These are phyloP conservation scores for Debaryomyces tyrocola DNA, from an alignment of 805 yeast genomes.

Conservation along the genomic window DNA sequence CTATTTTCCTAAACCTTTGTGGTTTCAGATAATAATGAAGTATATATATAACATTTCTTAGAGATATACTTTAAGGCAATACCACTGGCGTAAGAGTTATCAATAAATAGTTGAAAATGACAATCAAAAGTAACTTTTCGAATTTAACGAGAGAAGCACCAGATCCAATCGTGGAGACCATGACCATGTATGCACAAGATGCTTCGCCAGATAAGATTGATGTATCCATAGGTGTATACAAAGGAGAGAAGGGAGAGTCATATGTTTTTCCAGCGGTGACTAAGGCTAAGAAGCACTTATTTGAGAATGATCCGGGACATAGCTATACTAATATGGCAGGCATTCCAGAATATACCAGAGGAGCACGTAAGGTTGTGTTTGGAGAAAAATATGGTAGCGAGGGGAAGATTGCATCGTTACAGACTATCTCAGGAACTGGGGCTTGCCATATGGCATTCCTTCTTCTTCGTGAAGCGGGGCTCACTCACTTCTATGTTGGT, in stretches of 20 bases:
- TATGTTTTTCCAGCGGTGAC: conserved; percentile 39
- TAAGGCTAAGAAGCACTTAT: conserved; percentile 33
- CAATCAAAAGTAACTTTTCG: conserved; percentile 17
- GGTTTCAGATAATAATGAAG: too few relatives aligned
- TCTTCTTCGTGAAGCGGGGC: conserved; percentile 25
- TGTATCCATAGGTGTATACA: conserved; percentile 47
- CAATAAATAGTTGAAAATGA: conserved; percentile 9
- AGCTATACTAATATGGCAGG: conserved; percentile 45
- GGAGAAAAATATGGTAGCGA: conserved; percentile 25
- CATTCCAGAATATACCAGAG: conserved; percentile 33
- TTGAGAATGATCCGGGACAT: conserved; percentile 42
- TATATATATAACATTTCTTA: not conserved
- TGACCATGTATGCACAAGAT: conserved; percentile 23
- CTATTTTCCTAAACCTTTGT: too few relatives aligned
- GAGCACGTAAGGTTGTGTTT: conserved; percentile 36
- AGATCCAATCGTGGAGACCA: conserved; percentile 29
- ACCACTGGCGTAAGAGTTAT: too few relatives aligned
- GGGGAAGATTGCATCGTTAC: conserved; percentile 33
- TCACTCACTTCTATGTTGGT: conserved; percentile 31
- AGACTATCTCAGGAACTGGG: conserved; percentile 44
- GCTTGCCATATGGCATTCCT: conserved; percentile 38
- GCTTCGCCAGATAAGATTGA: conserved; percentile 35
- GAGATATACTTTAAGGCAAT: too few relatives aligned
- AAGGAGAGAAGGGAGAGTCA: conserved; percentile 36
- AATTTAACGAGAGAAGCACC: conserved; percentile 18